These are phyloP conservation scores for Dalbergia cochinchinensis DNA, from an alignment of 306 rosid genomes.

Conservation along the genomic window DNA sequence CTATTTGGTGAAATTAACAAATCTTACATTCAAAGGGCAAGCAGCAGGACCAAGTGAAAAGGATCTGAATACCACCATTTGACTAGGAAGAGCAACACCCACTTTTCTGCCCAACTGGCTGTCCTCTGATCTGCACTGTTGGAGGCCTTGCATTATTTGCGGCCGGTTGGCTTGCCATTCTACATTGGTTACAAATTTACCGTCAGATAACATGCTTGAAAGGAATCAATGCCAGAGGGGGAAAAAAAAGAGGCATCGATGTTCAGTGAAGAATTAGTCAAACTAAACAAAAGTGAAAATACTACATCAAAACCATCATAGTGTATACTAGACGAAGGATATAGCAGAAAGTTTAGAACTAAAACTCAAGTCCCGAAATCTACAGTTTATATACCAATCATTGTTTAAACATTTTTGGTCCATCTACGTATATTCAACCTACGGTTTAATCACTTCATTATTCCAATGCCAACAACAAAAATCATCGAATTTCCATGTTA, in stretches of 20 bases:
- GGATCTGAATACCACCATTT: conserved; percentile 23
- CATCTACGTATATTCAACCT: neutral
- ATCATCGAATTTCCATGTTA: neutral
- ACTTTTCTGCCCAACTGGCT: conserved; percentile 64
- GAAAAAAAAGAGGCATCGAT: neutral
- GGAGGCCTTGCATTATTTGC: conserved; percentile 58
- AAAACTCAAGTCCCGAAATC: neutral
- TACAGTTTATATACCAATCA: neutral
- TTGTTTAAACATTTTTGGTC: neutral
- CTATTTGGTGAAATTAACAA: conserved; percentile 46
- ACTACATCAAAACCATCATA: neutral
- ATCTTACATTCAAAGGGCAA: conserved; percentile 44
- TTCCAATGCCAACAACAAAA: neutral
- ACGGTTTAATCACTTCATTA: neutral
- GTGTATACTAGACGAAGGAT: neutral
- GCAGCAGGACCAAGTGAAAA: conserved; percentile 44
- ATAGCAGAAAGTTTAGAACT: neutral
- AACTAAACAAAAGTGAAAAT: neutral
- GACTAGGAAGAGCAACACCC: conserved; percentile 65
- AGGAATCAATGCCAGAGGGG: neutral
- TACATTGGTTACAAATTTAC: conserved; percentile 38
- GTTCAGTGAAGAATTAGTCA: conserved; percentile 9
- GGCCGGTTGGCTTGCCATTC: conserved; percentile 65
- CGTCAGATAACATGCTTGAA: conserved; percentile 14
- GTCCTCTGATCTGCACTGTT: conserved; percentile 65